Conservation (phyloP, 108 stramenopile genomes). For the Pseudonitzschia pungens region DNA sequence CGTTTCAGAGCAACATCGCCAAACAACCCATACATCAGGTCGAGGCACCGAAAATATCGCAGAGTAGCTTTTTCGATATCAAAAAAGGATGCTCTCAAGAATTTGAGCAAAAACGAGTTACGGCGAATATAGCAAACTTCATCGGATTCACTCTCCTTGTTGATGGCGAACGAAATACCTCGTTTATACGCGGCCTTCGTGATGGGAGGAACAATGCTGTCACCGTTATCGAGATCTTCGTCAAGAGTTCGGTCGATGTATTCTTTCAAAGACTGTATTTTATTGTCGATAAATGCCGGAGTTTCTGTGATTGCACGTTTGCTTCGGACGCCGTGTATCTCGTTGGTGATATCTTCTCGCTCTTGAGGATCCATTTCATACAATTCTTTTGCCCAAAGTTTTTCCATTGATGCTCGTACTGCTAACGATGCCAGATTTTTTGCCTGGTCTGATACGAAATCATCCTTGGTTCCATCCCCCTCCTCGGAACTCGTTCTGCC, state of each 20-base stretch:
- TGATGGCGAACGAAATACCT: neutral
- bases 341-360: constrained; percentile 2
- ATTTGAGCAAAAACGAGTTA: neutral
- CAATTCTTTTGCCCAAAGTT: constrained; percentile 5
- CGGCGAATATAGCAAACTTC: neutral
- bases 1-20: neutral
- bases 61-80: neutral
- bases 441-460: neutral
- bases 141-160: neutral
- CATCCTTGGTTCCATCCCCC: neutral
- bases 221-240: neutral
- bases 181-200: neutral
- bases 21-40: neutral
- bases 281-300: neutral
- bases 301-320: neutral
- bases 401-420: neutral
- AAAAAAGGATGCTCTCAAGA: constrained; percentile 6
- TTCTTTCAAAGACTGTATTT: neutral
- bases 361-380: constrained; percentile 4
- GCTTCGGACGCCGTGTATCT: constrained; percentile 4
- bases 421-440: neutral
- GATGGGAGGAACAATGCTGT: neutral
- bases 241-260: neutral
- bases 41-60: constrained; percentile 3
- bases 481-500: neutral